These are phyloP conservation scores for Persicaria maculosa DNA, from an alignment of 148 eudicot species.

Conservation along the genomic window DNA sequence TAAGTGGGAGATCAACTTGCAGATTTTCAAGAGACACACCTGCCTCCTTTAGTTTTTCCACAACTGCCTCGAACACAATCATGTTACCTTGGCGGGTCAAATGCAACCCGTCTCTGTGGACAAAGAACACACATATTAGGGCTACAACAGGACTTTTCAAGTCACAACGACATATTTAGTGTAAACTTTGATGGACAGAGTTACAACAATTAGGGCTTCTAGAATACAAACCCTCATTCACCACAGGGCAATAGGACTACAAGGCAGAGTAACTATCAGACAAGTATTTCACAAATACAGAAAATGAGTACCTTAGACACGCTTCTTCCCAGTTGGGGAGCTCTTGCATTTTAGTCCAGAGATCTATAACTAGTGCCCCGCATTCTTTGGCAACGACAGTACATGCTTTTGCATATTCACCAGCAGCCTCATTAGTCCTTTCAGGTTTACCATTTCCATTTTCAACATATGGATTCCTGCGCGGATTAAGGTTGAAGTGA, in stretches of 20 bases:
- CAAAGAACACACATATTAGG: not conserved
- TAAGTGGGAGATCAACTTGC: conserved; percentile 57
- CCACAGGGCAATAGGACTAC: not conserved
- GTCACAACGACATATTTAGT: not conserved
- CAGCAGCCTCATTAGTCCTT: conserved; percentile 78
- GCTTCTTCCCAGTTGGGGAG: conserved; percentile 48
- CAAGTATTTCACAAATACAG: not conserved
- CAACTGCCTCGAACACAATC: conserved; percentile 69
- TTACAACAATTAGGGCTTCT: not conserved
- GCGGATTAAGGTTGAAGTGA: conserved; percentile 6
- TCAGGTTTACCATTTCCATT: conserved; percentile 55
- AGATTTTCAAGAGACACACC: conserved; percentile 53
- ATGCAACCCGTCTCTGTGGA: conserved; percentile 82
- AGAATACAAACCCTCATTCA: not conserved
- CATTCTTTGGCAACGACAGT: conserved; percentile 52
- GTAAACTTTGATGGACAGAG: not conserved
- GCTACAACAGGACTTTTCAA: not conserved
- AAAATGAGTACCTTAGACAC: conserved; percentile 42
- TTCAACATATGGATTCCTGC: conserved; percentile 50
- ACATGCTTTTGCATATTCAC: conserved; percentile 67
- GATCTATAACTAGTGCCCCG: conserved; percentile 38
- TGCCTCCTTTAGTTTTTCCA: conserved; percentile 39
- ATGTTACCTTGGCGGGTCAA: conserved; percentile 53
- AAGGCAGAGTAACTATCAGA: not conserved
- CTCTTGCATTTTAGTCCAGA: conserved; percentile 84